phyloP scores from a whole-genome alignment of 1,139 yeast species.

The Zygosaccharomyces sapae region DNA sequence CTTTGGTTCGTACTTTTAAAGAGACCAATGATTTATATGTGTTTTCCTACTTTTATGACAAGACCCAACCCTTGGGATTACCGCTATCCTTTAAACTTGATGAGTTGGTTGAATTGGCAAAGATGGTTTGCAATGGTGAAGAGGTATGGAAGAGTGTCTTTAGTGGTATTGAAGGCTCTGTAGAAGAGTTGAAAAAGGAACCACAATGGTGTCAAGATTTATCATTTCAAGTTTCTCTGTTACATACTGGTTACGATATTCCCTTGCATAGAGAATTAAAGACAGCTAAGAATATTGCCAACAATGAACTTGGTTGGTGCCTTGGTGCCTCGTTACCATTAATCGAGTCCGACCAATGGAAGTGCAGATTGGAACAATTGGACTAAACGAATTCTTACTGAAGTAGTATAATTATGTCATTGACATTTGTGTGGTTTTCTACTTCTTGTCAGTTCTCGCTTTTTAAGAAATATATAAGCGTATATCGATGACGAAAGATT shows the following conservation, averaged over 20 bases:
- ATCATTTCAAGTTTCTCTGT: slow-evolving; percentile 80
- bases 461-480: neutral
- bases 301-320: slow-evolving; percentile 97
- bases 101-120: slow-evolving; percentile 78
- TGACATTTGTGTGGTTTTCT: neutral
- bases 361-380: slow-evolving; percentile 48
- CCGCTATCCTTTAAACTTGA: slow-evolving; percentile 81
- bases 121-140: slow-evolving; percentile 80
- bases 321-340: slow-evolving; percentile 94
- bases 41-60: slow-evolving; percentile 91
- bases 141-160: slow-evolving; percentile 62
- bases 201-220: slow-evolving; percentile 95
- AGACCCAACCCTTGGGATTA: slow-evolving; percentile 91
- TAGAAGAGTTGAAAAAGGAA: slow-evolving; percentile 61
- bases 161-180: slow-evolving; percentile 59
- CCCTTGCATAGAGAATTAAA: slow-evolving; percentile 84
- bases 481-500: neutral
- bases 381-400: slow-evolving; percentile 6
- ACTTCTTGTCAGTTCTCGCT: neutral
- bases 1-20: slow-evolving; percentile 70
- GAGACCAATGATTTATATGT: slow-evolving; percentile 71
- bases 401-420: neutral
- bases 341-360: slow-evolving; percentile 70
- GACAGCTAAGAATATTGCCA: slow-evolving; percentile 84
- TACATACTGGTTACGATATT: slow-evolving; percentile 94